Evolutionary conservation across 179 eudicot genomes (phyloP).

Genomic region (Amaranthus tricolor): DNA sequence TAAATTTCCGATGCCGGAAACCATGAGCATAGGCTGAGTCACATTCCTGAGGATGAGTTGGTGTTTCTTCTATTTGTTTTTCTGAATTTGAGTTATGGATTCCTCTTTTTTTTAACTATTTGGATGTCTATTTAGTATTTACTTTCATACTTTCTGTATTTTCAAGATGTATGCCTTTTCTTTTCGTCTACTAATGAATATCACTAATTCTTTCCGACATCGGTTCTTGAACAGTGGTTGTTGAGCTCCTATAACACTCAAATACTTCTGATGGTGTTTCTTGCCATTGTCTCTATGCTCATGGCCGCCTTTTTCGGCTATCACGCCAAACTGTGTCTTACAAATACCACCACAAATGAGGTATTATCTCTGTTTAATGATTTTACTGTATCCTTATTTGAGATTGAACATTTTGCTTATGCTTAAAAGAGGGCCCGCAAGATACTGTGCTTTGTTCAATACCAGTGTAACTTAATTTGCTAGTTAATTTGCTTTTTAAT

Average conservation of each 20-base stretch:
- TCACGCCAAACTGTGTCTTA: conserved; percentile 76
- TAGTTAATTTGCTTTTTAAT: too few species aligned
- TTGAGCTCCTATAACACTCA: conserved; percentile 80
- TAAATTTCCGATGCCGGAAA: background rate
- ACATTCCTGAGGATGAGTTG: background rate
- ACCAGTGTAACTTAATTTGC: background rate
- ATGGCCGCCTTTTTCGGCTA: conserved; percentile 86
- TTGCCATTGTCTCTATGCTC: conserved; percentile 75
- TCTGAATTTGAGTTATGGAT: background rate
- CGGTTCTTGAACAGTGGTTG: conserved; percentile 65
- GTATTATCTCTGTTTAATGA: conserved; percentile 30
- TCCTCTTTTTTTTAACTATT: background rate
- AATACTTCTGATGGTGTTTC: conserved; percentile 84
- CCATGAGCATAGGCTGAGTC: background rate
- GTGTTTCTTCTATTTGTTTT: background rate
- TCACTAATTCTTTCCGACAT: conserved; percentile 15
- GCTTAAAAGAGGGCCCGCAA: background rate
- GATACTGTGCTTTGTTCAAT: background rate
- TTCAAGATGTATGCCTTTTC: conserved; percentile 5
- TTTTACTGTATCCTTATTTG: background rate
- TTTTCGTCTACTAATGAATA: background rate
- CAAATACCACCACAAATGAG: conserved; percentile 95
- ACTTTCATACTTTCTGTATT: background rate
- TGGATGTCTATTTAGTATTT: background rate
- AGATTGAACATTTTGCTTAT: conserved; percentile 1